Percentiles rank a stretch among this genome's conserved stretches.
Conservation (phyloP, 2,329 filamentous ascomycete species). For the Emergomyces africanus region DNA sequence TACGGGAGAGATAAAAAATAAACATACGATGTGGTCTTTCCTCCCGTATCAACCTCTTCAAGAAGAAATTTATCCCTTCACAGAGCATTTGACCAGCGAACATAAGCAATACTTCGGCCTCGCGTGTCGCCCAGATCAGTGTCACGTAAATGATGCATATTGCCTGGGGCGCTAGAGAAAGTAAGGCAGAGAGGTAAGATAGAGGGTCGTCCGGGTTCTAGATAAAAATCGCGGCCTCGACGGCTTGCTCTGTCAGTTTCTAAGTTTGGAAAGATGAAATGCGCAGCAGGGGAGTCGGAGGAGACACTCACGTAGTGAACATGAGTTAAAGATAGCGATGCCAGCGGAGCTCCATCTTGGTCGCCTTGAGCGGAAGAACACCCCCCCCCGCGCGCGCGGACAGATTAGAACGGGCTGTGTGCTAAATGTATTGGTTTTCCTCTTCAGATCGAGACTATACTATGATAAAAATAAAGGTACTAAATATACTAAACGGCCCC, state of each 20-base stretch:
- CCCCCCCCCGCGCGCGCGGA: too few species aligned
- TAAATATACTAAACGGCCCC: too few species aligned
- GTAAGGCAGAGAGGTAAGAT: slow-evolving; percentile 82
- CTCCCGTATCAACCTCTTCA: slow-evolving; percentile 88
- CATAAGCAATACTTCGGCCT: slow-evolving; percentile 79
- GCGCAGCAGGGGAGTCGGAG: neutral
- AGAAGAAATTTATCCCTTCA: slow-evolving; percentile 75
- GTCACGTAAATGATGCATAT: slow-evolving; percentile 84
- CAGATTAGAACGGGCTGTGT: neutral
- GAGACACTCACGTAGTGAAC: slow-evolving; percentile 75
- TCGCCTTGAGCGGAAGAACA: neutral
- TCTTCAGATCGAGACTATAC: neutral
- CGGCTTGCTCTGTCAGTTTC: neutral
- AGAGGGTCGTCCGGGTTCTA: slow-evolving; percentile 76
- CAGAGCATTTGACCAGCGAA: slow-evolving; percentile 85
- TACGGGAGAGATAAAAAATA: neutral
- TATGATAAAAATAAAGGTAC: too few species aligned
- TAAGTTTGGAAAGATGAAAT: neutral
- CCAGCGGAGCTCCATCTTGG: slow-evolving; percentile 35
- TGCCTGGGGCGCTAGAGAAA: slow-evolving; percentile 85
- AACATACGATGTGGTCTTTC: slow-evolving; percentile 65
- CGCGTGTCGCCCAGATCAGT: slow-evolving; percentile 79
- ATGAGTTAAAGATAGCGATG: slow-evolving; percentile 87
- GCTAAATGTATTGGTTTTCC: neutral
- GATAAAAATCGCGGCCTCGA: neutral